Conservation (phyloP, 2,329 filamentous ascomycete genomes). For the Aspergillus chevalieri region DNA sequence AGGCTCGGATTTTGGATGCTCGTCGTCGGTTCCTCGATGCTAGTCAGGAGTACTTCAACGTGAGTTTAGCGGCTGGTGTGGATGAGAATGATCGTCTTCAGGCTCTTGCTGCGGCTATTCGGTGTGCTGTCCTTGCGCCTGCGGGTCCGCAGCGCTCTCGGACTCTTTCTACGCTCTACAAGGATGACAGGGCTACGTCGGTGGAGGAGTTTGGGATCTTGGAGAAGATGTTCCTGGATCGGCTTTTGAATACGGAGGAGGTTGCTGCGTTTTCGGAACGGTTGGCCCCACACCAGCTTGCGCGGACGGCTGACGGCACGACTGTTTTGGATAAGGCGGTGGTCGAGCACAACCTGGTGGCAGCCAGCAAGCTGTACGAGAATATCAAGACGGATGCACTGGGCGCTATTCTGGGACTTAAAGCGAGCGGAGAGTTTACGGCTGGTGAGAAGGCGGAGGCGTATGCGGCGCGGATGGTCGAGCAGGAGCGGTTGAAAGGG, state of each 20-base stretch:
- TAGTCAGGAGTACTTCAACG: conserved; percentile 77
- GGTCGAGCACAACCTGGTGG: conserved; percentile 91
- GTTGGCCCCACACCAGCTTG: conserved; percentile 81
- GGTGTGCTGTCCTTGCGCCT: conserved; percentile 85
- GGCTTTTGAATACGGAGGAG: conserved; percentile 73
- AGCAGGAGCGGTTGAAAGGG: conserved; percentile 80
- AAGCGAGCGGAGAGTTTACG: conserved; percentile 40
- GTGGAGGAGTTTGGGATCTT: conserved; percentile 79
- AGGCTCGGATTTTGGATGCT: conserved; percentile 88
- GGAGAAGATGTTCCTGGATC: conserved; percentile 95
- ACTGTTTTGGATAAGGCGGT: conserved; percentile 92
- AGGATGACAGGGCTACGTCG: conserved; percentile 74
- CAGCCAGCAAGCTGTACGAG: conserved; percentile 69
- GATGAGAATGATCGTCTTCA: conserved; percentile 79
- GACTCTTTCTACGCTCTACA: conserved; percentile 77
- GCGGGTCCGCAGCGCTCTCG: conserved; percentile 80
- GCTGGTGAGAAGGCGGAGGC: conserved; percentile 73
- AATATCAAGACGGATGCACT: conserved; percentile 73
- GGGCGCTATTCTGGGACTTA: conserved; percentile 69
- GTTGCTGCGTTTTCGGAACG: conserved; percentile 77
- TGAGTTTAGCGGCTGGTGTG: conserved; percentile 72
- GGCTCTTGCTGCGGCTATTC: conserved; percentile 79
- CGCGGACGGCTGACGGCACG: conserved; percentile 79
- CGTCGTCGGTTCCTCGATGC: conserved; percentile 85
- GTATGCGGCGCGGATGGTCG: conserved; percentile 91